Base-by-base conservation (phyloP, 2,329 filamentous ascomycete species). In the Chaetomium olivaceum region DNA sequence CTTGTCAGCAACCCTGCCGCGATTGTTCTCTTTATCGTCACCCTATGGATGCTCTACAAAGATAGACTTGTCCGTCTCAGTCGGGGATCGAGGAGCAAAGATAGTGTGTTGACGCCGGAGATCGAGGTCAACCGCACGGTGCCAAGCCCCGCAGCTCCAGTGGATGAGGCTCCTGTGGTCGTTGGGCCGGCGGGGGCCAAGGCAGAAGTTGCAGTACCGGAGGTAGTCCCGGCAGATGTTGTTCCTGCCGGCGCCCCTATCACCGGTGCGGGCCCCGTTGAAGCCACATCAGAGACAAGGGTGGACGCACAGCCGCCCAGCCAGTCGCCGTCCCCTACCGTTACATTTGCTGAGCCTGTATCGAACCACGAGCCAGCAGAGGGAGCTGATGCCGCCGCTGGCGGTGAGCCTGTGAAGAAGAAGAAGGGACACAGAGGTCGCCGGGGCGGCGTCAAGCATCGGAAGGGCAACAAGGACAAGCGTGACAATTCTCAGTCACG, bases 361-460 rank as follows among this genome's bases (percentile, higher is more conserved):
- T n/a, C 51, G 19, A 61, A 62, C 1, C 65, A 62, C 16, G 63
- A 69, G 29, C 68, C 63, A 12, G 62, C 65, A 6, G 74, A 78
- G 46, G 73, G 73, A 51, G 58, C 67, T 8, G 70, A 69, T 0
- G 73, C 74, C 54, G 61, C 72, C 60, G 61, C 74, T 12, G 75
- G 74, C 2, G 76, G 77, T 5, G 82, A 84, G 19, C 80, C 80
- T 50, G 80, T 79, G 66, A 89, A 88, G 72, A 89, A 89, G 76
- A 89, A 87, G 74, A 91, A 89, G 74, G 83, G 85, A 0, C 89
- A 90, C 63, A 83, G 90, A 63, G 91, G 91, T 4, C 83, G 86
- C n/a, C 85, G 91, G 57, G 91, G 90, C 25, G 90, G 91, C 2
- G 84, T 85, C 21, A 89, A 89, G 74, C 87, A 90, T 68, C 86